Evolutionary conservation across 306 rosid genomes (phyloP), one percentile per base, ranked within the genome.

Genomic region (Carpinus fangiana): DNA sequence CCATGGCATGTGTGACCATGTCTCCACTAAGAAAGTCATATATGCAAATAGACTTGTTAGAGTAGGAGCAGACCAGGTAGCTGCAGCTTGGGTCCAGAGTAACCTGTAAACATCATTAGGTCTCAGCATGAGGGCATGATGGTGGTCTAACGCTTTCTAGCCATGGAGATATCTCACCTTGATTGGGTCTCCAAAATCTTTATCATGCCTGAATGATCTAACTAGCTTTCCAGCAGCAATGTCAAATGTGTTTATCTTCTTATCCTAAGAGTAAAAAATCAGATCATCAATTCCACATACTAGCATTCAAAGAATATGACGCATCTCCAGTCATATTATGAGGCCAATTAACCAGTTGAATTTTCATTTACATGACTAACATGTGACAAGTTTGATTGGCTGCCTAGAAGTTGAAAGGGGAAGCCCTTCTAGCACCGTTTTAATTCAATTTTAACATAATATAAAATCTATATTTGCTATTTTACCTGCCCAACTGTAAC

Each of bases 401-500:
- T 53, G 72, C 64, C 12, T 56, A 51, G 67, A 78, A 61, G 82
- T 70, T 75, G 65, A 59, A 53, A 48, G 57, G 79, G 79, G 53
- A 77, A 74, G 75, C 59, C 76, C 46, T 73, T 76, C 26, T 72
- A 80, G 60, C 76, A 66, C 55, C 65, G 14, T 73, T 66, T 60
- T 83, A 81, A 56, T 61, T 76, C 73, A 48, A 72, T 75, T 41
- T 41, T 12, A 14, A 74, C 50, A 51, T 70, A 66, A 54, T 38
- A 61, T 46, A n/a, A 79, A 66, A n/a, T 57, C 28, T 28, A 62
- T 36, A 73, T 47, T 70, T 66, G 76, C 26, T 77, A 74, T 70
- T 74, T 84, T 77, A 92, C 97, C 97, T 88, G 94, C 79, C 97
- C 92, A 82, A 85, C 92, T 57, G 97, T 92, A 72, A 92, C 88